These are phyloP conservation scores for Neurospora sp. DNA, from an alignment of 495 filamentous ascomycete genomes.

Conservation along the genomic window DNA sequence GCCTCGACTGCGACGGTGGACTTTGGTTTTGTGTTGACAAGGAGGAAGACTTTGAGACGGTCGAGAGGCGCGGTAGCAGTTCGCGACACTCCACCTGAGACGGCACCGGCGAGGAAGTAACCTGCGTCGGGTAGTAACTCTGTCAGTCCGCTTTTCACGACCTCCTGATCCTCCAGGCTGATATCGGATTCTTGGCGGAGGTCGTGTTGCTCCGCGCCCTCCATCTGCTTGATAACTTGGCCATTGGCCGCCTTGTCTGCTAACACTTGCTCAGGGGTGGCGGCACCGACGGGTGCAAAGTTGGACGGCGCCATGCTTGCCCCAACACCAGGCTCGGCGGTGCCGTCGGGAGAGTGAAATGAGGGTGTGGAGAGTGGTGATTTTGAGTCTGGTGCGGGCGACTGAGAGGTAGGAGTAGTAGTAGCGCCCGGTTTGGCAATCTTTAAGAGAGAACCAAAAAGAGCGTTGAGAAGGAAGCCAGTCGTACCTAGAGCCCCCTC, in stretches of 20 bases:
- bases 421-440: conserved; percentile 33
- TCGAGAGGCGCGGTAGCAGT: conserved; percentile 93
- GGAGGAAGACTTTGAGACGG: conserved; percentile 93
- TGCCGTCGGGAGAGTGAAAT: not conserved
- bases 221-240: conserved; percentile 6
- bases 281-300: conserved; percentile 2
- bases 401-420: not conserved
- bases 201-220: conserved; percentile 12
- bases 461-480: conserved; percentile 58
- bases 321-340: conserved; percentile 8
- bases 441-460: conserved; percentile 57
- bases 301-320: not conserved
- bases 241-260: conserved; percentile 3
- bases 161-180: conserved; percentile 15
- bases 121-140: conserved; percentile 59
- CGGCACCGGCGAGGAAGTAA: conserved; percentile 91
- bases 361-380: not conserved
- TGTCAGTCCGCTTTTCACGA: conserved; percentile 39
- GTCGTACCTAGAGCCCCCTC: conserved; percentile 84
- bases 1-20: conserved; percentile 48
- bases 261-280: conserved; percentile 6
- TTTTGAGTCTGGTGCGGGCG: not conserved
- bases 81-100: conserved; percentile 84
- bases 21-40: conserved; percentile 69
- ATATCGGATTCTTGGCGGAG: conserved; percentile 15